phyloP scores from a whole-genome alignment of 2,329 filamentous ascomycete genomes.

The Juglanconis juglandina region DNA sequence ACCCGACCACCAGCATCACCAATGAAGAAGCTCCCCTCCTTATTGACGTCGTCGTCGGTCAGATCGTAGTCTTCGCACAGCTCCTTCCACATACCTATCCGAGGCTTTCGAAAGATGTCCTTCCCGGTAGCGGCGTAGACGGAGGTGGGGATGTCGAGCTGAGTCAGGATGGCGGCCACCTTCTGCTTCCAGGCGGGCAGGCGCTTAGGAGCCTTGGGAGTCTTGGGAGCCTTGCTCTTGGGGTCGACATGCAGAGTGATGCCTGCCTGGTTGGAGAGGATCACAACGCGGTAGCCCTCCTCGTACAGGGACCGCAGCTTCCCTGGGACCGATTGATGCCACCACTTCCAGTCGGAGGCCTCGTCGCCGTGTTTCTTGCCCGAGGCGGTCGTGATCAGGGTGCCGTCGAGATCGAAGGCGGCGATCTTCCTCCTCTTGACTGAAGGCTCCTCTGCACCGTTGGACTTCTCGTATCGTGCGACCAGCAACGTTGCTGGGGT shows the following conservation, averaged over 20 bases:
- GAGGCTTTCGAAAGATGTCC: constrained; percentile 82
- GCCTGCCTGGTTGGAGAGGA: constrained; percentile 87
- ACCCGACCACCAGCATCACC: constrained; percentile 75
- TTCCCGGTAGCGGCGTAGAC: constrained; percentile 83
- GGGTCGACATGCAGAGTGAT: constrained; percentile 70
- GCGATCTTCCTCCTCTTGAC: constrained; percentile 58
- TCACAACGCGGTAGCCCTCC: constrained; percentile 67
- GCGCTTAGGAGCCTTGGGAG: constrained; percentile 54
- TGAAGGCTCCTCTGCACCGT: constrained; percentile 23
- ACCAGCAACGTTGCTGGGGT: constrained; percentile 63
- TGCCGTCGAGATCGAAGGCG: constrained; percentile 80
- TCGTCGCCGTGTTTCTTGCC: constrained; percentile 73
- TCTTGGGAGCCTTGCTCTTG: constrained; percentile 61
- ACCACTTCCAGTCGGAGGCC: constrained; percentile 90
- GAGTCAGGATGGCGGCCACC: constrained; percentile 63
- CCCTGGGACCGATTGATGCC: constrained; percentile 67
- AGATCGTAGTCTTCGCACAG: constrained; percentile 58
- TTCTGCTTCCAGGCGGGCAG: constrained; percentile 81
- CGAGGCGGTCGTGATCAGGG: constrained; percentile 74
- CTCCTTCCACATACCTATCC: constrained; percentile 81
- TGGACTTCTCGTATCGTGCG: constrained; percentile 59
- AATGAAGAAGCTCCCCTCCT: constrained; percentile 74
- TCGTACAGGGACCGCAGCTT: constrained; percentile 63
- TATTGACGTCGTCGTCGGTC: constrained; percentile 59
- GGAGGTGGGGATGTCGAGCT: constrained; percentile 71